Conservation (phyloP, 306 rosid genomes). For the Citrullus mucosospermus region DNA sequence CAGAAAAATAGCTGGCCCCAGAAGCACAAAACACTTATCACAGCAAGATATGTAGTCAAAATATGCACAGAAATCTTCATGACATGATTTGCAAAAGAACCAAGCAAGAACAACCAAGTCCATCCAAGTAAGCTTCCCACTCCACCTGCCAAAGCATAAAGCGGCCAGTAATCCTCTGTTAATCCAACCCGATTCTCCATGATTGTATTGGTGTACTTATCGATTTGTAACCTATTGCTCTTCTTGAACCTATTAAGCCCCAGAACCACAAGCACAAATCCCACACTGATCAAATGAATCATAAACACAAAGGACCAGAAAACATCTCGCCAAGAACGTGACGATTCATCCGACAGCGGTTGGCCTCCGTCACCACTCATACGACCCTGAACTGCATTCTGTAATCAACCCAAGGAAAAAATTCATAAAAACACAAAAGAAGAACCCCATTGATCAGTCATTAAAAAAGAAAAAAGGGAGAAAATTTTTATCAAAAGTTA, state of each 20-base stretch:
- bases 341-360: constrained; percentile 35
- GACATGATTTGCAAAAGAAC: constrained; percentile 59
- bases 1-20: constrained; percentile 81
- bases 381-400: constrained; percentile 38
- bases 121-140: constrained; percentile 73
- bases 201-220: constrained; percentile 40
- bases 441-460: neutral
- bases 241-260: constrained; percentile 79
- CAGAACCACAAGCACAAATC: constrained; percentile 44
- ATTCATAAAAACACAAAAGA: too few relatives aligned
- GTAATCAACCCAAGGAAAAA: neutral
- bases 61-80: constrained; percentile 91
- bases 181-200: constrained; percentile 51
- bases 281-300: constrained; percentile 59
- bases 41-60: constrained; percentile 89
- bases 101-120: constrained; percentile 68
- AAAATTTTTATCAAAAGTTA: neutral
- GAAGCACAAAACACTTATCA: constrained; percentile 82
- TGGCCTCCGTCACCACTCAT: constrained; percentile 33
- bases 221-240: constrained; percentile 63
- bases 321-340: constrained; percentile 74
- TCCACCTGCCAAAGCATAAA: constrained; percentile 74
- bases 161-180: constrained; percentile 83
- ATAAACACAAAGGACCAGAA: constrained; percentile 72
- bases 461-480: neutral